Conservation (phyloP, 805 yeast genomes). For the Nakazawaea ambrosiae region DNA sequence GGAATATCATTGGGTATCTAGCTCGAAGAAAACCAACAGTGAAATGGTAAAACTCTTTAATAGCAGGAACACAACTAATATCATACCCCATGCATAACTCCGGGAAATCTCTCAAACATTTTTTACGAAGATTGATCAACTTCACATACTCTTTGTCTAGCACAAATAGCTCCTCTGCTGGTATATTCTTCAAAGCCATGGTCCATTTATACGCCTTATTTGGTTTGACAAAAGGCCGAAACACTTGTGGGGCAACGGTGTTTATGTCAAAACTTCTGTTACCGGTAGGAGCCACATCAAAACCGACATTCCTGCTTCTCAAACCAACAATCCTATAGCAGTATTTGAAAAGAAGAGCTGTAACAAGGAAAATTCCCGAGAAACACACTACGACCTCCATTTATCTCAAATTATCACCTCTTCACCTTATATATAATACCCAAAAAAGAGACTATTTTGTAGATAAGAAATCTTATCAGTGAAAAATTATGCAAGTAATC, state of each 20-base stretch:
- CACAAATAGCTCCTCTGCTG: conserved; percentile 49
- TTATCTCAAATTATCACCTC: too few relatives aligned
- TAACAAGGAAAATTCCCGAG: too few relatives aligned
- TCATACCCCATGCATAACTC: conserved; percentile 29
- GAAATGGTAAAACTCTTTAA: conserved; percentile 43
- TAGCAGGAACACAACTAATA: conserved; percentile 25
- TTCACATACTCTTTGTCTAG: conserved; percentile 54
- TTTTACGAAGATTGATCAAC: conserved; percentile 32
- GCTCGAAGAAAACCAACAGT: conserved; percentile 30
- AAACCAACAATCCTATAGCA: too few relatives aligned
- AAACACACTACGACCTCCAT: too few relatives aligned
- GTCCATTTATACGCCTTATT: conserved; percentile 48
- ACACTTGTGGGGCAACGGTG: conserved; percentile 33
- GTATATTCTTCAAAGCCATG: conserved; percentile 48
- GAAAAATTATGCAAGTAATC: too few relatives aligned
- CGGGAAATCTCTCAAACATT: conserved; percentile 23
- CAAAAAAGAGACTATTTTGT: too few relatives aligned
- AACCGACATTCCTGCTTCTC: too few relatives aligned
- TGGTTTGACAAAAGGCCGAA: conserved; percentile 34
- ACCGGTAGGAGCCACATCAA: neutral
- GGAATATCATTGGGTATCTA: conserved; percentile 51
- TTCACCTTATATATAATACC: too few relatives aligned
- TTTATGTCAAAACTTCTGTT: neutral
- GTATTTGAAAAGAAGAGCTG: too few relatives aligned
- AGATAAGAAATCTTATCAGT: too few relatives aligned